phyloP scores from a whole-genome alignment of 768 basidiomycete genomes.

The Pleurotus sapidus region DNA sequence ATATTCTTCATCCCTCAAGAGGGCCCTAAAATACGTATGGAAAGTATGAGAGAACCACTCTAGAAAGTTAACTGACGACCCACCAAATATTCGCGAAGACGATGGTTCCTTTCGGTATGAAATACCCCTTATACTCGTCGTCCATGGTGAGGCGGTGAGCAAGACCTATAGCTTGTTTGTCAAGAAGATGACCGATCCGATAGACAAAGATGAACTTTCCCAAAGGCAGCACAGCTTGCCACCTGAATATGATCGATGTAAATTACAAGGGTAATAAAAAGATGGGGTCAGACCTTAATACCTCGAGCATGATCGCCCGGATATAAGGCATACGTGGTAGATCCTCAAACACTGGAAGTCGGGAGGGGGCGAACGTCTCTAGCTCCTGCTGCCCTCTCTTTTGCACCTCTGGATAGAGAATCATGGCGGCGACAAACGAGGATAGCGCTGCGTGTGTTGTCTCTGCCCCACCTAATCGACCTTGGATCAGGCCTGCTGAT shows the following conservation, averaged over 20 bases:
- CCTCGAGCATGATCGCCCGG: constrained; percentile 20
- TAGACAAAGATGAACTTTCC: not conserved
- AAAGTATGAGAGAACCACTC: too few species aligned
- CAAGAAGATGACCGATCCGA: not conserved
- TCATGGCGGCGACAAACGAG: constrained; percentile 24
- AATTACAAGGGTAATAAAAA: too few species aligned
- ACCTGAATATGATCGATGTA: not conserved
- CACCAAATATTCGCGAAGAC: constrained; percentile 24
- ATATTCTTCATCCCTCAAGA: constrained; percentile 10
- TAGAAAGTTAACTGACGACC: not conserved
- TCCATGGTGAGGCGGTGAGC: too few species aligned
- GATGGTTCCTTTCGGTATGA: too few species aligned
- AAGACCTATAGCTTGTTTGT: too few species aligned
- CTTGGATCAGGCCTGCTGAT: too few species aligned
- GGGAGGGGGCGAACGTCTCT: constrained; percentile 22
- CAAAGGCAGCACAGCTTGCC: too few species aligned
- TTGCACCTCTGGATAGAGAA: constrained; percentile 24
- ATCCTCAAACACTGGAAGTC: constrained; percentile 28
- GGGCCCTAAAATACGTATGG: too few species aligned
- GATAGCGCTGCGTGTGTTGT: constrained; percentile 25
- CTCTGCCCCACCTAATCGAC: not conserved
- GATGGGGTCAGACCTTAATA: too few species aligned
- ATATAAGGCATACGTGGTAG: constrained; percentile 24
- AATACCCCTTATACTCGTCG: too few species aligned
- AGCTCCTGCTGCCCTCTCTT: constrained; percentile 27